Percentiles rank a stretch among this genome's conserved stretches.
Evolutionary conservation across 108 stramenopile genomes (phyloP).

Genomic region (Aurantiochytrium sp.): DNA sequence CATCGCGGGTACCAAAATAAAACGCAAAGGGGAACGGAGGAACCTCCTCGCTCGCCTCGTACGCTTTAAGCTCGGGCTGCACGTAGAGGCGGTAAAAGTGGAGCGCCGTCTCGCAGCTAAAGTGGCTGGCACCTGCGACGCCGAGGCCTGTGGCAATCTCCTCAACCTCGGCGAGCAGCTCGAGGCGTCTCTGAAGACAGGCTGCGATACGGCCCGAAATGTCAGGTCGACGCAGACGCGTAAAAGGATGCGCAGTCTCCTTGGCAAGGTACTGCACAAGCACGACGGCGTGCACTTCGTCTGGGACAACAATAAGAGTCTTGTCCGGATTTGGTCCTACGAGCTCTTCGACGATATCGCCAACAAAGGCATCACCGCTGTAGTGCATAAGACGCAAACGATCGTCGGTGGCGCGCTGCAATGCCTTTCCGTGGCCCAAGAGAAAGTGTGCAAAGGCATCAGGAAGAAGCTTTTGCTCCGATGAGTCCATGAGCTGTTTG

Average conservation of each 20-base stretch:
- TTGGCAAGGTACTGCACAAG: neutral
- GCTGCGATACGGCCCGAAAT: neutral
- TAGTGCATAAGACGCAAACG: neutral
- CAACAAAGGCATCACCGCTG: neutral
- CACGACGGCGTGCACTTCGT: neutral
- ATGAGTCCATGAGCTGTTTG: neutral
- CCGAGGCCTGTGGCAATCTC: neutral
- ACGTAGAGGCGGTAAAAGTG: neutral
- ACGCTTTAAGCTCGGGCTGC: neutral
- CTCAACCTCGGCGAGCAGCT: conserved; percentile 6
- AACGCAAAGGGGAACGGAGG: conserved; percentile 12
- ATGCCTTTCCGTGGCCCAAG: neutral
- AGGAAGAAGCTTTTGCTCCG: neutral
- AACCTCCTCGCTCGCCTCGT: neutral
- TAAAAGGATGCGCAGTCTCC: neutral
- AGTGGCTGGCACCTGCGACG: neutral
- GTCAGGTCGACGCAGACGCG: neutral
- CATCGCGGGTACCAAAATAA: neutral
- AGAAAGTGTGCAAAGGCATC: neutral
- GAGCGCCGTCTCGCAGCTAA: neutral
- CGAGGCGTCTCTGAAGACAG: neutral
- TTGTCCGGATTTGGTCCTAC: neutral
- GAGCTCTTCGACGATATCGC: neutral
- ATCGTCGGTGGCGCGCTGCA: neutral
- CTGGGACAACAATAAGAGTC: neutral